Percentiles rank a stretch among this genome's conserved stretches.
These are phyloP conservation scores for Lipomyces mesembrius DNA, from an alignment of 805 yeast species.

Conservation along the genomic window DNA sequence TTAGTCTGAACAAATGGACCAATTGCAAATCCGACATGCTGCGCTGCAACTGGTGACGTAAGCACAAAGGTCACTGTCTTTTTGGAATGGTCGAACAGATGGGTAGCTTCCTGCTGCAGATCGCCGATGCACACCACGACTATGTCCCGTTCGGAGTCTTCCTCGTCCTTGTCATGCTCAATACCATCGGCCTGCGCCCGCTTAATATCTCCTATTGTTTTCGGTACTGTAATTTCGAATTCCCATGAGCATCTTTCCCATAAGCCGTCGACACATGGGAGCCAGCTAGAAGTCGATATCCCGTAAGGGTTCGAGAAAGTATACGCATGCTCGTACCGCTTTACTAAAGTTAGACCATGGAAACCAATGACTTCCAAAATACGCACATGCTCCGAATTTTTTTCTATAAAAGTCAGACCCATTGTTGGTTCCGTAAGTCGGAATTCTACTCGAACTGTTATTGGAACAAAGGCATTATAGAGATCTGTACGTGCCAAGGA, in stretches of 20 bases:
- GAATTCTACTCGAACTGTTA: constrained; percentile 72
- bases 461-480: constrained; percentile 65
- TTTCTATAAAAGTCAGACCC: constrained; percentile 75
- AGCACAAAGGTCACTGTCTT: constrained; percentile 74
- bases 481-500: constrained; percentile 36
- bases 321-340: constrained; percentile 55
- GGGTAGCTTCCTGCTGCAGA: constrained; percentile 61
- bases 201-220: constrained; percentile 74
- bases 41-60: constrained; percentile 87
- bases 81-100: constrained; percentile 72
- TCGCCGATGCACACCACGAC: constrained; percentile 52
- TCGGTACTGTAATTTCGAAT: constrained; percentile 80
- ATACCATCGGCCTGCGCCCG: constrained; percentile 39
- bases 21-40: constrained; percentile 92
- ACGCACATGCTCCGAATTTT: constrained; percentile 20
- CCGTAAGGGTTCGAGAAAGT: constrained; percentile 80
- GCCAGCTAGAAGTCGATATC: constrained; percentile 92
- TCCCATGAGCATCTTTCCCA: constrained; percentile 94
- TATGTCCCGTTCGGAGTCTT: constrained; percentile 49
- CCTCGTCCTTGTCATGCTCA: constrained; percentile 42
- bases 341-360: neutral
- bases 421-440: constrained; percentile 65
- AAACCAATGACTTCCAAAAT: neutral
- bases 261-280: constrained; percentile 89
- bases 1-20: constrained; percentile 80